Evolutionary conservation across 768 basidiomycete genomes (phyloP).

Genomic region (Boletus subparvulus): DNA sequence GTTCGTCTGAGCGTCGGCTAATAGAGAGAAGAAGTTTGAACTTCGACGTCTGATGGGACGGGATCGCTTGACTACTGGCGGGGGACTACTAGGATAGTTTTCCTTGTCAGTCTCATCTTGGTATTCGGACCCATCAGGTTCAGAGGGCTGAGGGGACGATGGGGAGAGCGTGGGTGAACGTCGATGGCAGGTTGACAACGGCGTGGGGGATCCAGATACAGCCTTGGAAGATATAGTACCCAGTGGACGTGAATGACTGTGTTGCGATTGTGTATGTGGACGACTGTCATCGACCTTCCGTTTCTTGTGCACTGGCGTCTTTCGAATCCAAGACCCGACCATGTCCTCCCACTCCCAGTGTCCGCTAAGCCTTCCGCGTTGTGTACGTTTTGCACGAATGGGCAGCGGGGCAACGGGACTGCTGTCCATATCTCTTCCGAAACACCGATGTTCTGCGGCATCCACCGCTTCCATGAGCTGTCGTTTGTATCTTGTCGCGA

Average conservation of each 20-base stretch:
- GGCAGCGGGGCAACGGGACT: constrained; percentile 19
- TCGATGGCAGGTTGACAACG: constrained; percentile 1
- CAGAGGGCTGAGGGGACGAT: constrained; percentile 11
- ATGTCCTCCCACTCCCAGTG: constrained; percentile 52
- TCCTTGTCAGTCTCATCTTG: constrained; percentile 24
- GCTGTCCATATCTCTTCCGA: constrained; percentile 27
- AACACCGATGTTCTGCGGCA: constrained; percentile 50
- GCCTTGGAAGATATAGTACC: neutral
- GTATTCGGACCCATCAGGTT: constrained; percentile 22
- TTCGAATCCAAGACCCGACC: constrained; percentile 45
- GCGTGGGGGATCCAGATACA: neutral
- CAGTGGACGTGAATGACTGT: neutral
- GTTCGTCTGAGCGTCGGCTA: constrained; percentile 41
- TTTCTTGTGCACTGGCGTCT: constrained; percentile 34
- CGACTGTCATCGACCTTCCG: constrained; percentile 9
- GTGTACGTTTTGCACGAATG: constrained; percentile 2
- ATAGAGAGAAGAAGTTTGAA: constrained; percentile 39
- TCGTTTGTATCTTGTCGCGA: constrained; percentile 37
- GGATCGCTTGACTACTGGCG: constrained; percentile 4
- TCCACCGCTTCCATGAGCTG: constrained; percentile 48
- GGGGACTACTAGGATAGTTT: constrained; percentile 10
- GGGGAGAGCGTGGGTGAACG: constrained; percentile 7
- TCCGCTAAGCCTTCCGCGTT: constrained; percentile 20
- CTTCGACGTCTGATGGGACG: constrained; percentile 17
- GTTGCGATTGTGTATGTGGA: neutral